Conservation (phyloP, 2,329 filamentous ascomycete genomes). For the Fusarium redolens region DNA sequence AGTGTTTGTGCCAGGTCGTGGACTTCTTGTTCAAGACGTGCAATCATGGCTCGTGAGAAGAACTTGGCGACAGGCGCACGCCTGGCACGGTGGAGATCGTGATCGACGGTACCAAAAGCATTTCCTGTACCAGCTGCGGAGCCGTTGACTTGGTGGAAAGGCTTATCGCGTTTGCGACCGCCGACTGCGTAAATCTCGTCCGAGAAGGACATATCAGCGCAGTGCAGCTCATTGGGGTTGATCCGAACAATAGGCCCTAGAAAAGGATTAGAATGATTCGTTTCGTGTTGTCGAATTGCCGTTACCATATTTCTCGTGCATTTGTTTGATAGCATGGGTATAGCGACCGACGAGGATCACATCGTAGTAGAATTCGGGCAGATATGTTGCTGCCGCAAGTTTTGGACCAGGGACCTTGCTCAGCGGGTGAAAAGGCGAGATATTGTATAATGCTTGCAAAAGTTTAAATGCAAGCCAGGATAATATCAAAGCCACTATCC, state of each 20-base stretch:
- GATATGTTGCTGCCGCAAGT: slow-evolving; percentile 18
- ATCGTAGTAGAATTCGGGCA: slow-evolving; percentile 22
- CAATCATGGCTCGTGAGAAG: slow-evolving; percentile 22
- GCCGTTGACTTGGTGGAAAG: slow-evolving; percentile 10
- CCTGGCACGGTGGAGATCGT: slow-evolving; percentile 10
- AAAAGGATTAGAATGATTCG: fast-evolving
- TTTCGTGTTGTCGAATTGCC: fast-evolving
- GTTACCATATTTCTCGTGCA: slow-evolving; percentile 23
- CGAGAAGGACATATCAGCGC: slow-evolving; percentile 22
- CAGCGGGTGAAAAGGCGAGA: slow-evolving; percentile 17
- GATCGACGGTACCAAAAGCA: slow-evolving; percentile 6
- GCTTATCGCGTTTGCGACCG: slow-evolving; percentile 23
- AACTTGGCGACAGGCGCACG: slow-evolving; percentile 14
- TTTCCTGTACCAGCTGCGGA: slow-evolving; percentile 10
- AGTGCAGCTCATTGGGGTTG: slow-evolving; percentile 11
- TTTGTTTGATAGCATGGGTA: slow-evolving; percentile 14
- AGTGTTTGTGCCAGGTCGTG: slow-evolving; percentile 10
- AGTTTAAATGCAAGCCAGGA: not conserved
- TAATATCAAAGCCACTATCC: not conserved
- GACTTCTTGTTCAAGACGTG: not conserved
- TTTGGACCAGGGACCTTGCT: slow-evolving; percentile 18
- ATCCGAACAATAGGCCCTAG: slow-evolving; percentile 12
- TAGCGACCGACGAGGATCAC: slow-evolving; percentile 23
- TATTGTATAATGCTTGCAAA: slow-evolving; percentile 12
- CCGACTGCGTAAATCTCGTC: slow-evolving; percentile 19